These are phyloP conservation scores for Russula griseocarnosa DNA, from an alignment of 768 basidiomycete genomes.

Conservation along the genomic window DNA sequence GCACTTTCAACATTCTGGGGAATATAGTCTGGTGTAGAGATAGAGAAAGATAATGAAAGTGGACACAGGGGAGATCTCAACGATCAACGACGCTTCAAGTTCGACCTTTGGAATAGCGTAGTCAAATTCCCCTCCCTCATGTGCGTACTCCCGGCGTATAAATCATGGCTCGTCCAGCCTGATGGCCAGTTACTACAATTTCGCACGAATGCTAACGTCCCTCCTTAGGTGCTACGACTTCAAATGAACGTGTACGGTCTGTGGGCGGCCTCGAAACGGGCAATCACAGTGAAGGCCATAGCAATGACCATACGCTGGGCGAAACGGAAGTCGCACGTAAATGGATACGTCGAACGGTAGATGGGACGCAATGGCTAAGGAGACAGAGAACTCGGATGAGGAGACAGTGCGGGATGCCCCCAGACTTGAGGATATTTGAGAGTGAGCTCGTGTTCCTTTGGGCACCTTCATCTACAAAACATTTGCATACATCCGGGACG, in stretches of 20 bases:
- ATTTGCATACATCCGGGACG: not conserved
- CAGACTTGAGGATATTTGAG: constrained; percentile 6
- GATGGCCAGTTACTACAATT: too few species aligned
- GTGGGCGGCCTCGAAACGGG: constrained; percentile 25
- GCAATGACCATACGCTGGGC: constrained; percentile 2
- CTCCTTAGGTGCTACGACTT: constrained; percentile 34
- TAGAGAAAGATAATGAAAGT: too few species aligned
- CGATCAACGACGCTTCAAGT: too few species aligned
- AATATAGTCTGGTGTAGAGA: too few species aligned
- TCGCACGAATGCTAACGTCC: constrained; percentile 28
- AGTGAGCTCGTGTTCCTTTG: not conserved
- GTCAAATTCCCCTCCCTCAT: too few species aligned
- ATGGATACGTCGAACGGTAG: constrained; percentile 16
- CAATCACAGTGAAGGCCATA: constrained; percentile 21
- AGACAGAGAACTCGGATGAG: constrained; percentile 6
- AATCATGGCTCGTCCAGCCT: not conserved
- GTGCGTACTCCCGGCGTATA: not conserved
- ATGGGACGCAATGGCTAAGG: constrained; percentile 9
- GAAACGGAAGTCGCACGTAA: not conserved
- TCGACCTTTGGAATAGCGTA: too few species aligned
- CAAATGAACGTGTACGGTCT: constrained; percentile 35
- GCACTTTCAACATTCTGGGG: too few species aligned
- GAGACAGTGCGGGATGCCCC: not conserved
- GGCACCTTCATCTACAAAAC: not conserved
- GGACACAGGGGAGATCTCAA: too few species aligned